A percentile compares a stretch with the other conserved stretches of the same genome.
phyloP scores from a whole-genome alignment of 306 rosid genomes.

The Ormosia semicastrata region DNA sequence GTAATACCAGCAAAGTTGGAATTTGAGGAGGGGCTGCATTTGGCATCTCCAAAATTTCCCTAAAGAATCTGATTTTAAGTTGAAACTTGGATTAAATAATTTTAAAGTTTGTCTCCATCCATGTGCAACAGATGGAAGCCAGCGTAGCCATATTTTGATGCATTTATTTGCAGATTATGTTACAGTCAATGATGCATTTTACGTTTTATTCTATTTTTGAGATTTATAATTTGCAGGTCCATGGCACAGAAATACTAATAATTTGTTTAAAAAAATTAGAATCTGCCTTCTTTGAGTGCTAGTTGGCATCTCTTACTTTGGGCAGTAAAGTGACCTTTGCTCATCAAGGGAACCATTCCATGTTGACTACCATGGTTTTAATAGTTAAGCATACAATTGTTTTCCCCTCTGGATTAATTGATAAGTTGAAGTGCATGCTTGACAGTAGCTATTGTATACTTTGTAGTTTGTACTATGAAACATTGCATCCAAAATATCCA shows the following conservation, averaged over 20 bases:
- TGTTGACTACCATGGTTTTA: conserved; percentile 14
- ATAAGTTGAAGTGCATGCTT: not conserved
- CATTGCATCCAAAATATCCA: conserved; percentile 22
- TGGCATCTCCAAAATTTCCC: conserved; percentile 12
- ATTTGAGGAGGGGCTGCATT: conserved; percentile 15
- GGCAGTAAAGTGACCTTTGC: conserved; percentile 1
- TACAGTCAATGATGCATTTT: not conserved
- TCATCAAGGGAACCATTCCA: not conserved
- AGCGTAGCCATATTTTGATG: conserved; percentile 14
- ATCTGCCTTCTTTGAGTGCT: conserved; percentile 14
- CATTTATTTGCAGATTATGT: conserved; percentile 5
- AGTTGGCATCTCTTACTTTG: not conserved
- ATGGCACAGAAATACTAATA: not conserved
- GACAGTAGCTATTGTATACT: not conserved
- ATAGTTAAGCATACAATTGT: not conserved
- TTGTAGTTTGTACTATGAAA: not conserved
- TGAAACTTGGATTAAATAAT: not conserved
- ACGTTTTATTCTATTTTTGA: not conserved
- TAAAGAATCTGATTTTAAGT: not conserved
- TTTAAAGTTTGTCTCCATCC: not conserved
- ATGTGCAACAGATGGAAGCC: conserved; percentile 20
- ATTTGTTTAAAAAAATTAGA: not conserved
- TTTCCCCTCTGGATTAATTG: conserved; percentile 1
- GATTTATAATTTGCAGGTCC: conserved; percentile 1
- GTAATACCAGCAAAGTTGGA: conserved; percentile 6